These are phyloP conservation scores for Fagopyrum tataricum DNA, from an alignment of 148 eudicot species.

Conservation along the genomic window DNA sequence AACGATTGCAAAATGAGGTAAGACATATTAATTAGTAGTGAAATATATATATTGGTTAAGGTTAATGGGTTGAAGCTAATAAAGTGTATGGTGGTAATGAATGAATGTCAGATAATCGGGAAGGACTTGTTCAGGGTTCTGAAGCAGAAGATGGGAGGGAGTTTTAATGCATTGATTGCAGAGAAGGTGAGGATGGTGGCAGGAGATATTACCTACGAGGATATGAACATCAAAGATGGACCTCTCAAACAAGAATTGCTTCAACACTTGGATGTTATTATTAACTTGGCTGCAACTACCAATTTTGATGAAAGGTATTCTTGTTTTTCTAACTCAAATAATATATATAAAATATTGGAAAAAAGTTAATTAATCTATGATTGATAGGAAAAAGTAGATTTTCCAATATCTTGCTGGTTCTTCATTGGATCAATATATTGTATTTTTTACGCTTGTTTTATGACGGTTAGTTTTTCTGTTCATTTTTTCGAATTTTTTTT, in stretches of 20 bases:
- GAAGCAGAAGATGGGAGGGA: slow-evolving; percentile 41
- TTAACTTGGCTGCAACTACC: slow-evolving; percentile 64
- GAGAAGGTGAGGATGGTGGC: slow-evolving; percentile 46
- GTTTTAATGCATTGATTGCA: slow-evolving; percentile 28
- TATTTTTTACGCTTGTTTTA: no score
- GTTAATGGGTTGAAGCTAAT: no score
- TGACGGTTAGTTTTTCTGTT: no score
- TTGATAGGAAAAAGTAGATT: no score
- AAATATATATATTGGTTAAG: no score
- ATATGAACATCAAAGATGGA: slow-evolving; percentile 43
- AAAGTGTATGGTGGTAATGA: no score
- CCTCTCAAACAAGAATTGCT: slow-evolving; percentile 31
- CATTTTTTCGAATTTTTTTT: neutral
- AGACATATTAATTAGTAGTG: neutral
- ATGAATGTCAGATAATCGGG: slow-evolving; percentile 33
- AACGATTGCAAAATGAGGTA: slow-evolving; percentile 20
- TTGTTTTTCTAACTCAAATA: neutral
- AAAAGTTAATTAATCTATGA: no score
- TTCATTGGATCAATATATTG: no score
- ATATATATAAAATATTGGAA: no score
- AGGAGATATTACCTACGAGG: slow-evolving; percentile 49
- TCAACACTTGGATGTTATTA: slow-evolving; percentile 44
- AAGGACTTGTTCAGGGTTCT: slow-evolving; percentile 57
- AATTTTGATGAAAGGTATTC: slow-evolving; percentile 62
- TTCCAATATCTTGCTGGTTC: no score